Base-by-base conservation (phyloP, 2,329 filamentous ascomycete genomes). In the Botrytis elliptica region DNA sequence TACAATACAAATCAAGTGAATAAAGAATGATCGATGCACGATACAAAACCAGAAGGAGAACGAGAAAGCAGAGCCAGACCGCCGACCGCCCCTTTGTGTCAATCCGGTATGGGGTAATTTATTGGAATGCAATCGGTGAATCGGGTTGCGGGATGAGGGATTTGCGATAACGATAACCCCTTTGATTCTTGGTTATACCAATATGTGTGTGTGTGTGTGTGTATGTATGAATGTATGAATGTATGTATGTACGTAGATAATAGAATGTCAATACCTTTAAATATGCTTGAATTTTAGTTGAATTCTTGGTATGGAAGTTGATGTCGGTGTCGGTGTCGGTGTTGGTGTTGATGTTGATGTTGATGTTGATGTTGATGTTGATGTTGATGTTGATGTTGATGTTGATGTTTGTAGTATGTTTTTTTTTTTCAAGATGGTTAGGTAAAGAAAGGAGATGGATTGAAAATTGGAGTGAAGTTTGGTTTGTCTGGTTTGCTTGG, bases 121-220 rank as follows among this genome's bases (percentile, higher is more conserved):
- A 69, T 59, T 62, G 68, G 55, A 46, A 70, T 62, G 67, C 22
- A 60, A 55, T 68, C 64, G 49, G 66, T 42, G n/a, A 57, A 57
- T 57, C 52, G 52, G 52, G 29, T 57, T 6, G 33, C 33, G 33
- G 4, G 33, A 33, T 33, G 33, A 55, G 68, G 60, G 12, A n/a
- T 55, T 55, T 68, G 40, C 68, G 68, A 70, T 70, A 70, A 70
- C n/a, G 57, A 70, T 60, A 70, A 62, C 29, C 68, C 67, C 68
- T 57, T 60, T 16, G 14, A 25, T 59, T 25, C n/a, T n/a, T 36
- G 33, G 49, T 52, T 52, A 4, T 52, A 14, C 49, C 25, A 12
- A 52, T 63, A 63, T 16, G 33, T 10, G 18, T 16, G 60, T 49
- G 44, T 6, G 7, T 6, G 12, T 49, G 10, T 0, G 4, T 49